Percentiles rank a stretch among this genome's conserved stretches.
phyloP scores from a whole-genome alignment of 225 moss, liverwort and hornwort species.

The Pleurozium schreberi region DNA sequence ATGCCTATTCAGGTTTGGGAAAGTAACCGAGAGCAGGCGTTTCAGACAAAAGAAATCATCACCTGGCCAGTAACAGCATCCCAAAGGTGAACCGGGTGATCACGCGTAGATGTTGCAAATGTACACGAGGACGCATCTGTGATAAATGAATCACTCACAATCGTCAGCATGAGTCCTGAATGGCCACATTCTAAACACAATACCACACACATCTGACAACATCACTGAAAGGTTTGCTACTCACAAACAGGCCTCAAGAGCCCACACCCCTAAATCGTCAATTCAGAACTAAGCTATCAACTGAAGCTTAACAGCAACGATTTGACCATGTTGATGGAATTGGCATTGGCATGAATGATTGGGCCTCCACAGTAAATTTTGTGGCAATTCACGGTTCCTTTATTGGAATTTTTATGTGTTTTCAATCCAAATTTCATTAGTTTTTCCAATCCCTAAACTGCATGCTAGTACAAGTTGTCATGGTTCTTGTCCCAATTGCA shows the following conservation, averaged over 20 bases:
- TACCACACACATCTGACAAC: background rate
- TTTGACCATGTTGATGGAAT: no score
- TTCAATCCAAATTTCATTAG: no score
- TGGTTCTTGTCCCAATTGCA: no score
- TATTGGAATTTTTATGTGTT: no score
- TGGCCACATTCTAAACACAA: background rate
- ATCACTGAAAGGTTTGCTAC: background rate
- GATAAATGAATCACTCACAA: background rate
- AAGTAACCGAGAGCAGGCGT: background rate
- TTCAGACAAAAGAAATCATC: background rate
- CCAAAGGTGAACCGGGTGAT: slow-evolving; percentile 99
- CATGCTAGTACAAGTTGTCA: no score
- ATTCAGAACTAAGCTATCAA: background rate
- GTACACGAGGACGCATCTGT: slow-evolving; percentile 73
- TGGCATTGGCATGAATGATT: no score
- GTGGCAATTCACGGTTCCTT: no score
- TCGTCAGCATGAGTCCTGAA: background rate
- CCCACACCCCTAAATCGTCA: background rate
- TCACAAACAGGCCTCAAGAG: background rate
- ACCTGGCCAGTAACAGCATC: slow-evolving; percentile 86
- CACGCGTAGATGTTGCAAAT: slow-evolving; percentile 80
- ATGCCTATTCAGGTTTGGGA: background rate
- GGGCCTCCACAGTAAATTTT: no score
- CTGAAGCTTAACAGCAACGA: background rate
- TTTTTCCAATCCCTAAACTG: no score